Conservation (phyloP, 2,329 filamentous ascomycete species). For the Curvularia spicifera region DNA sequence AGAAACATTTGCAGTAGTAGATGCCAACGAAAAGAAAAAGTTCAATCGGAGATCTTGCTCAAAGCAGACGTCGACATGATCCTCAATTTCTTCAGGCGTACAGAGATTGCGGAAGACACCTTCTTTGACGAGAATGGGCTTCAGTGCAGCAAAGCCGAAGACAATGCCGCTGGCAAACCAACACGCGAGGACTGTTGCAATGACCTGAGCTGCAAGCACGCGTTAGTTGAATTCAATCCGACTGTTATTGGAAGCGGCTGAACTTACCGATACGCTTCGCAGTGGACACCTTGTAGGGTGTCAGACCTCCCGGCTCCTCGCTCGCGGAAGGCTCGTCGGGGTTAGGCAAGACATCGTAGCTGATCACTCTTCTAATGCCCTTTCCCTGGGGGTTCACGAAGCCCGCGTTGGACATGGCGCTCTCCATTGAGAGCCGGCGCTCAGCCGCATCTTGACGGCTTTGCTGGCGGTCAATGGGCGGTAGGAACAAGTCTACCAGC, state of each 20-base stretch:
- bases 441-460: slow-evolving; percentile 40
- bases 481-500: slow-evolving; percentile 45
- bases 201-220: slow-evolving; percentile 40
- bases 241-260: slow-evolving; percentile 17
- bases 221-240: slow-evolving; percentile 17
- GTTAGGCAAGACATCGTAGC: slow-evolving; percentile 57
- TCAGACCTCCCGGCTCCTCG: slow-evolving; percentile 54
- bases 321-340: slow-evolving; percentile 42
- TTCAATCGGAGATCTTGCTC: slow-evolving; percentile 50
- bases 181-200: slow-evolving; percentile 46
- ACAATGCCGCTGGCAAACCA: slow-evolving; percentile 52
- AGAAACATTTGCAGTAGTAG: slow-evolving; percentile 49
- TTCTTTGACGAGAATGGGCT: slow-evolving; percentile 50
- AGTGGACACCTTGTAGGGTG: slow-evolving; percentile 58
- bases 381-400: slow-evolving; percentile 32
- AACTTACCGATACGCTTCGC: slow-evolving; percentile 43
- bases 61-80: slow-evolving; percentile 46
- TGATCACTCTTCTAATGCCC: slow-evolving; percentile 51
- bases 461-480: slow-evolving; percentile 42
- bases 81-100: slow-evolving; percentile 44
- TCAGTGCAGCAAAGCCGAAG: slow-evolving; percentile 51
- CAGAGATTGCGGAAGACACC: slow-evolving; percentile 49
- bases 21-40: slow-evolving; percentile 49
- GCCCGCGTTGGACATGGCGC: slow-evolving; percentile 30
- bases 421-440: slow-evolving; percentile 42